phyloP scores from a whole-genome alignment of 257 asterid genomes.

The Solanum pimpinellifolium region DNA sequence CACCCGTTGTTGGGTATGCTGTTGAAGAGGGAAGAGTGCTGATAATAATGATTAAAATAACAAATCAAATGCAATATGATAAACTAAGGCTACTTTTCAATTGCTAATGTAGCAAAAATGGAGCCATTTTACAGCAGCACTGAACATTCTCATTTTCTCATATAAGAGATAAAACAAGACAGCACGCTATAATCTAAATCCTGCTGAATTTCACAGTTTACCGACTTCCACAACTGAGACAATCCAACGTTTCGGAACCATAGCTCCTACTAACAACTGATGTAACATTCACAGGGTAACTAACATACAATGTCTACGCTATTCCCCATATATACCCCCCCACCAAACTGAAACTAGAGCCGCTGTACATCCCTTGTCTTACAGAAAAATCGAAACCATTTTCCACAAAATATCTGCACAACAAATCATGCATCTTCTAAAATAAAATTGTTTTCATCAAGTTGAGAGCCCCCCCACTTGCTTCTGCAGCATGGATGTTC shows the following conservation, averaged over 20 bases:
- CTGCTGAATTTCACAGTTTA: background rate
- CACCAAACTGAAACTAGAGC: background rate
- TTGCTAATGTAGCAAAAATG: background rate
- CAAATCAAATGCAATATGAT: background rate
- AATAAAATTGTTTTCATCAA: background rate
- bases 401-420: background rate
- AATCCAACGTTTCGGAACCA: background rate
- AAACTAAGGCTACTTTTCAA: background rate
- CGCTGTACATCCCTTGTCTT: background rate
- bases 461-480: conserved; percentile 16
- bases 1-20: background rate
- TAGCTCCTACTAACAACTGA: background rate
- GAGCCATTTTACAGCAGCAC: background rate
- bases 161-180: background rate
- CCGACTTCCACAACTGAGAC: background rate
- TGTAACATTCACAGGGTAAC: background rate
- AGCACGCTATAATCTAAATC: background rate
- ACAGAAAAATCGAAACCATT: background rate
- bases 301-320: background rate
- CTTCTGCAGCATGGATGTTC: conserved; percentile 57
- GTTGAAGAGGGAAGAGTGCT: background rate
- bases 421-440: conserved; percentile 1
- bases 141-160: background rate
- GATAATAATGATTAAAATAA: background rate
- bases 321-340: conserved; percentile 3